phyloP scores from a whole-genome alignment of 768 basidiomycete species.

The Phaeotremella skinneri region DNA sequence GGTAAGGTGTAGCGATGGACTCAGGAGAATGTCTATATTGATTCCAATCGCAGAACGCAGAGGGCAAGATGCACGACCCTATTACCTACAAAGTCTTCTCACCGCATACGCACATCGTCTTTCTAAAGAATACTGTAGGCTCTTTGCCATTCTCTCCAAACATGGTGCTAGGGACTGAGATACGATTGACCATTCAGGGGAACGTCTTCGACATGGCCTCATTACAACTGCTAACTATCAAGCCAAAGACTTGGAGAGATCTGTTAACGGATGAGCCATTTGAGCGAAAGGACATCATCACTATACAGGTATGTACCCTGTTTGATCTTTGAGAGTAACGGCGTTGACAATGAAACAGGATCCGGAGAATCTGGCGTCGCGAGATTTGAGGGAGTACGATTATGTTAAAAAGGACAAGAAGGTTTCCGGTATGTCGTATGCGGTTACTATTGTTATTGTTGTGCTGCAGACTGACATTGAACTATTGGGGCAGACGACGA shows the following conservation, averaged over 20 bases:
- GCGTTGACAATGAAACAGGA: constrained; percentile 36
- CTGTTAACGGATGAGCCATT: constrained; percentile 80
- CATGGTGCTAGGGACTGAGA: too few relatives aligned
- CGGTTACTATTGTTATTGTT: neutral
- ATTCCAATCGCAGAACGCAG: constrained; percentile 76
- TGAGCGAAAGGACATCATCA: constrained; percentile 86
- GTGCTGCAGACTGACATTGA: neutral
- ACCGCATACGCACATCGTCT: constrained; percentile 94
- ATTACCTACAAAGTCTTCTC: constrained; percentile 97
- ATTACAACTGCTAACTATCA: constrained; percentile 48
- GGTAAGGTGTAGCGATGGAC: constrained; percentile 55
- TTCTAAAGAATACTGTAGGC: constrained; percentile 69
- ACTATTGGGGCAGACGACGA: constrained; percentile 34
- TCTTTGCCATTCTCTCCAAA: neutral
- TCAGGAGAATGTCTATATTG: neutral
- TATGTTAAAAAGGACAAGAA: constrained; percentile 53
- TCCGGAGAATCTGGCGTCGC: constrained; percentile 51
- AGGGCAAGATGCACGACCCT: constrained; percentile 88
- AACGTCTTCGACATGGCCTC: constrained; percentile 52
- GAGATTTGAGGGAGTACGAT: constrained; percentile 54
- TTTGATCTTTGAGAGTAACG: neutral
- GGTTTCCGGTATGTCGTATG: constrained; percentile 37
- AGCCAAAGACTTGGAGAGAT: constrained; percentile 62
- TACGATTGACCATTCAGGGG: constrained; percentile 23
- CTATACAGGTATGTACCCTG: constrained; percentile 63